A percentile compares a stretch with the other conserved stretches of the same genome.
These are phyloP conservation scores for Lepidium africanum DNA, from an alignment of 345 rosid species.

Conservation along the genomic window DNA sequence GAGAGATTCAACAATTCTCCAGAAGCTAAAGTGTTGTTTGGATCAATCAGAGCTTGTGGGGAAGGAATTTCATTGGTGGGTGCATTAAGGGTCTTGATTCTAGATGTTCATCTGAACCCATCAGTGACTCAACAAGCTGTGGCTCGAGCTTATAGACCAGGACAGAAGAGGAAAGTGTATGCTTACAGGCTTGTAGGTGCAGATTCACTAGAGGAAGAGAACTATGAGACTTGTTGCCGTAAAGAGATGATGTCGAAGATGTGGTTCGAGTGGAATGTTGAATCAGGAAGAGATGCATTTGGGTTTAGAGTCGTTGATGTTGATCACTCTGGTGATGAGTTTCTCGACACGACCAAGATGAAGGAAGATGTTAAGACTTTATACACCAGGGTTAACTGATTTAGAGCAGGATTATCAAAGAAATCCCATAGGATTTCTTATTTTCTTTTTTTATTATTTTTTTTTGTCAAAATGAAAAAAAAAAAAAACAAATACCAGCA, in stretches of 20 bases:
- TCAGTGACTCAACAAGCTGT: constrained; percentile 97
- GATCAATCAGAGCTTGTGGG: constrained; percentile 91
- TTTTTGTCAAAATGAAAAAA: too few relatives aligned
- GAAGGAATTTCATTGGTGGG: constrained; percentile 97
- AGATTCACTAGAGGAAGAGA: constrained; percentile 73
- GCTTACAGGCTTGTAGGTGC: constrained; percentile 68
- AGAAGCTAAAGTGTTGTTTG: constrained; percentile 75
- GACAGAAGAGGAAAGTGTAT: constrained; percentile 74
- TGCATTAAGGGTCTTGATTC: constrained; percentile 67
- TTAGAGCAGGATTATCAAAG: too few relatives aligned
- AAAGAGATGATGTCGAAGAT: constrained; percentile 78
- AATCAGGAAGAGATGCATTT: constrained; percentile 43
- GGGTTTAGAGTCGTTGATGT: constrained; percentile 41
- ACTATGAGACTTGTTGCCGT: constrained; percentile 48
- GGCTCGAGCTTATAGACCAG: constrained; percentile 82
- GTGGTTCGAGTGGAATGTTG: constrained; percentile 96
- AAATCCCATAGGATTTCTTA: too few relatives aligned
- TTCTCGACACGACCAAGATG: constrained; percentile 40
- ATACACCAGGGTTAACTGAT: constrained; percentile 45
- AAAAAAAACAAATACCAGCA: too few relatives aligned
- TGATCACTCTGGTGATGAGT: constrained; percentile 47
- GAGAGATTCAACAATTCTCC: constrained; percentile 65
- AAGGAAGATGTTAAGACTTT: constrained; percentile 43
- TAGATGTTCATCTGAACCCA: constrained; percentile 89
- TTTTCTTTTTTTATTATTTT: too few relatives aligned